A percentile compares a stretch with the other conserved stretches of the same genome.
Evolutionary conservation across 2,329 filamentous ascomycete genomes (phyloP).

Genomic region (Beauveria asiatica): DNA sequence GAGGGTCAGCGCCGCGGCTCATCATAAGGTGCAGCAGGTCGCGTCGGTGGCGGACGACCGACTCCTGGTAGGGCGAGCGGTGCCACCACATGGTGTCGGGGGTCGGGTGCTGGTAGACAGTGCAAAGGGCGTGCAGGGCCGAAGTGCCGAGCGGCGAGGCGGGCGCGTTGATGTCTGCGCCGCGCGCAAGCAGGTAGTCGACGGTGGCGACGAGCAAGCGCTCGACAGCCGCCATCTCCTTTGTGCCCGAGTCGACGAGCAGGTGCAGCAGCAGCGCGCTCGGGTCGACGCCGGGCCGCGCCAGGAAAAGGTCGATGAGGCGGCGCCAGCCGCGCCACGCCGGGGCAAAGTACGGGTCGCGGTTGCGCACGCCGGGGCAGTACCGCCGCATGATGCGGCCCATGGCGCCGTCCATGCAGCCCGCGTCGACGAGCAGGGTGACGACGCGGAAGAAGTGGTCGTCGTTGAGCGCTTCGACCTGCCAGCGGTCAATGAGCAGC

Average conservation of each 20-base stretch:
- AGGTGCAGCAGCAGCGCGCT: slow-evolving; percentile 5
- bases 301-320: background rate
- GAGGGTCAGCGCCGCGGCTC: slow-evolving; percentile 7
- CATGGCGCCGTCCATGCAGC: slow-evolving; percentile 4
- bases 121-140: slow-evolving; percentile 2
- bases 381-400: slow-evolving; percentile 8
- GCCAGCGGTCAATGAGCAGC: slow-evolving; percentile 1
- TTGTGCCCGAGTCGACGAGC: slow-evolving; percentile 7
- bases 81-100: slow-evolving; percentile 6
- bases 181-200: background rate
- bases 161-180: slow-evolving; percentile 6
- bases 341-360: background rate
- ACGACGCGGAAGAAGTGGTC: slow-evolving; percentile 1
- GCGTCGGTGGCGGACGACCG: background rate
- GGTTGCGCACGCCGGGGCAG: slow-evolving; percentile 1
- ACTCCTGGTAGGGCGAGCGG: background rate
- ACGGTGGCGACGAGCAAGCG: background rate
- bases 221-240: slow-evolving; percentile 1
- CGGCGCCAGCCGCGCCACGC: slow-evolving; percentile 1
- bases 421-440: background rate
- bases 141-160: background rate
- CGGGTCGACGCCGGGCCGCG: background rate
- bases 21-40: slow-evolving; percentile 2
- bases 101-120: slow-evolving; percentile 1
- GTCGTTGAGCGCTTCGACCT: background rate